These are phyloP conservation scores for Fomes fomentarius DNA, from an alignment of 1,284 basidiomycete genomes.

Conservation along the genomic window DNA sequence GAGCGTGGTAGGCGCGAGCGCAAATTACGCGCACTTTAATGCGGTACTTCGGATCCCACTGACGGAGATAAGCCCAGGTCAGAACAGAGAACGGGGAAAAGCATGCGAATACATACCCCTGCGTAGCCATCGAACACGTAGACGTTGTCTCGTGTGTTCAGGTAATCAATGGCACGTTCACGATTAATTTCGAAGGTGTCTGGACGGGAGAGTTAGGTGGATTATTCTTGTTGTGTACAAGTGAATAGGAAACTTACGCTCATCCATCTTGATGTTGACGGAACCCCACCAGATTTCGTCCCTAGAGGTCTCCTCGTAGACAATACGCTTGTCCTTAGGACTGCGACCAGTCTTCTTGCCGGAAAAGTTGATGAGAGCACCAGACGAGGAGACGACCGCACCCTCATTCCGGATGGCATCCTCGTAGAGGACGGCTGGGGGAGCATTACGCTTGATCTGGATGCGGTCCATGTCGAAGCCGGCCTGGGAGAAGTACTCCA, in stretches of 20 bases:
- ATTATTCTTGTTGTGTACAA: constrained; percentile 2
- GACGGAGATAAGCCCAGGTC: constrained; percentile 6
- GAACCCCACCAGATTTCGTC: constrained; percentile 99
- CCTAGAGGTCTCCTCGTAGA: constrained; percentile 96
- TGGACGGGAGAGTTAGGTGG: constrained; percentile 34
- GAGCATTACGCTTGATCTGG: constrained; percentile 92
- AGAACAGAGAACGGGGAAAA: constrained; percentile 2
- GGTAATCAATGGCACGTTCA: constrained; percentile 98
- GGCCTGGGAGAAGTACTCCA: constrained; percentile 98
- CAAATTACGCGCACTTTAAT: constrained; percentile 99
- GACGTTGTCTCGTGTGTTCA: constrained; percentile 98
- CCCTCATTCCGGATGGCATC: constrained; percentile 98
- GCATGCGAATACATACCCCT: constrained; percentile 56
- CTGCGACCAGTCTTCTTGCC: constrained; percentile 99
- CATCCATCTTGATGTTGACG: constrained; percentile 99
- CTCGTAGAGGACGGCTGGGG: constrained; percentile 95
- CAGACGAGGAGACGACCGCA: constrained; percentile 94
- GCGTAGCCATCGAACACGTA: constrained; percentile 99
- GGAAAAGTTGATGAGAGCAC: constrained; percentile 99
- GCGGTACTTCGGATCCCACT: constrained; percentile 99
- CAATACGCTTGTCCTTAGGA: constrained; percentile 99
- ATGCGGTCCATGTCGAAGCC: constrained; percentile 97
- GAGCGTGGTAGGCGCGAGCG: constrained; percentile 97
- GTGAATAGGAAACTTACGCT: constrained; percentile 62
- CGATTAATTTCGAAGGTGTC: constrained; percentile 99